phyloP scores from a whole-genome alignment of 306 rosid genomes.

The Malus sylvestris region DNA sequence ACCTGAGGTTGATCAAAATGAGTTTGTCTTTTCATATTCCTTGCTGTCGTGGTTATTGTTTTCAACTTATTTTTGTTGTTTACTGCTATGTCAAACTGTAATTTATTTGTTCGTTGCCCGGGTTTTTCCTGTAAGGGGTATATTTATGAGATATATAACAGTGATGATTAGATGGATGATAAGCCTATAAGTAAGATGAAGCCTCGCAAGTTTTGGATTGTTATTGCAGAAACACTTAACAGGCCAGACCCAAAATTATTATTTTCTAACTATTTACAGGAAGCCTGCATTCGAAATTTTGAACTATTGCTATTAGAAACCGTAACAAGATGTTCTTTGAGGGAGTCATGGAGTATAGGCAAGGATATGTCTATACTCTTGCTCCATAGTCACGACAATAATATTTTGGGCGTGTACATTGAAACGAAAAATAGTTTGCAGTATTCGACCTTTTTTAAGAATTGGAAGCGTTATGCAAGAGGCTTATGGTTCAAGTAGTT shows the following conservation, averaged over 20 bases:
- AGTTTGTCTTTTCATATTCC: neutral
- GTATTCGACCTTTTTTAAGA: too few relatives aligned
- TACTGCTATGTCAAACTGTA: slow-evolving; percentile 13
- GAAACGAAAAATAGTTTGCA: neutral
- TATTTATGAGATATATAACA: neutral
- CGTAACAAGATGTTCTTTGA: neutral
- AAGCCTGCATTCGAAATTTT: neutral
- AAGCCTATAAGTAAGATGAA: neutral
- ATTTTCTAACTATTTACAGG: neutral
- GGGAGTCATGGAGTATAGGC: neutral
- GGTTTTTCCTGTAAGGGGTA: neutral
- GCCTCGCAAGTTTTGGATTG: neutral
- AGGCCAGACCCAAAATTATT: neutral
- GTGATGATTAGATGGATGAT: neutral
- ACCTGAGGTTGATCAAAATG: slow-evolving; percentile 28
- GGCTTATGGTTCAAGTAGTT: too few relatives aligned
- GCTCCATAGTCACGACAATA: neutral
- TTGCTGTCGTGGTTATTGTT: slow-evolving; percentile 3
- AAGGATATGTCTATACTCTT: neutral
- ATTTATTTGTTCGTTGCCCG: slow-evolving; percentile 14
- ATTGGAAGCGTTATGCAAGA: too few relatives aligned
- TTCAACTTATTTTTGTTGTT: slow-evolving; percentile 5
- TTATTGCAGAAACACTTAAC: neutral
- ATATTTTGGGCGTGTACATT: neutral
- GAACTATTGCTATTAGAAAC: neutral